Evolutionary conservation across 2,329 filamentous ascomycete genomes (phyloP), one percentile per base, ranked within the genome.

Genomic region (Neurospora crassa): DNA sequence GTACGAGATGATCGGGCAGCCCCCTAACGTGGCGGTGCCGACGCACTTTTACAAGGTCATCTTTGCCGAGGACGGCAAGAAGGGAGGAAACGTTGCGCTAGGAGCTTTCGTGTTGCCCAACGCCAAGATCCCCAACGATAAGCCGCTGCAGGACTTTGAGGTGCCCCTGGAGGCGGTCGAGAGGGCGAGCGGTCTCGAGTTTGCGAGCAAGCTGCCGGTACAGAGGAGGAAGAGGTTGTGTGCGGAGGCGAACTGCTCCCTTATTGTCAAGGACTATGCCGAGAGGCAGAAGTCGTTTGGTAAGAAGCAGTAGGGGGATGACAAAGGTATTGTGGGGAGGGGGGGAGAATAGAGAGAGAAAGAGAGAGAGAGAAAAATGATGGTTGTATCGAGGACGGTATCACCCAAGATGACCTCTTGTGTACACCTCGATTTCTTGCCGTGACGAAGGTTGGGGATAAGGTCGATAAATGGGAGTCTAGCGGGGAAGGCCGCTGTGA

Each of bases 41-140:
- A 99, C 96, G 29, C 96, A 99, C 81, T 99, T 99, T 83, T 99
- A 97, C 88, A 99, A 99, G 85, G 93, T 99, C 78, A 96, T 99
- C 76, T 97, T 96, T 78, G 96, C 93, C 37, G 96, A 99, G 83
- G 93, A 97, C 78, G 92, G 91, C 3, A 83, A 81, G 1, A 81
- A 79, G 11, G 85, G 85, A 37, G 92, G 92, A 20, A 91, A 91
- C 74, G 96, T 99, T 42, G 93, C 94, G 41, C 84, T 99, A 43
- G 96, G 93, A 67, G 96, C 96, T 8, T 99, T 99, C 78, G 95
- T 99, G 70, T 85, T 99, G 77, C 96, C 96, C 18, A 99, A 99
- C 80, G 94, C 93, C 1, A 86, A 83, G 20, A 99, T 99, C 76
- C 85, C 91, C 45, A 99, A 97, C 81, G 86, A 89, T 73, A 97